phyloP scores from a whole-genome alignment of 1,284 basidiomycete species.

The Coniferiporia sulphurascens region DNA sequence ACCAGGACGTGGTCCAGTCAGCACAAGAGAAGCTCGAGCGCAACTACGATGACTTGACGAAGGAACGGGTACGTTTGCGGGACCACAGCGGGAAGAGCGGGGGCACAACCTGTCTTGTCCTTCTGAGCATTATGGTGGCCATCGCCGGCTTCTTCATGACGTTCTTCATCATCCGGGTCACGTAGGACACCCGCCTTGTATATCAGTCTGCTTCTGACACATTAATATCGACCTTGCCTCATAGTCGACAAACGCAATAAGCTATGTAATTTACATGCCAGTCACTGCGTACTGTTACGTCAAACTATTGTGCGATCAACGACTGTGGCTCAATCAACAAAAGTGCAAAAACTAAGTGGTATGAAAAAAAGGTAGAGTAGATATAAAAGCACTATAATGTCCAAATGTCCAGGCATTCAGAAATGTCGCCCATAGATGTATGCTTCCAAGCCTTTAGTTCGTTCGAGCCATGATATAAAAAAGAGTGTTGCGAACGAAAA shows the following conservation, averaged over 20 bases:
- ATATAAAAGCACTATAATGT: slow-evolving; percentile 6
- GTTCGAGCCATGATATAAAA: background rate
- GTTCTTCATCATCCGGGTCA: slow-evolving; percentile 68
- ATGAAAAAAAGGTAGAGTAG: slow-evolving; percentile 2
- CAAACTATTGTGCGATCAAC: background rate
- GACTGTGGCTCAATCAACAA: background rate
- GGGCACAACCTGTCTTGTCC: slow-evolving; percentile 65
- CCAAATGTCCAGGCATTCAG: background rate
- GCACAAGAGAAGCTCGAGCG: slow-evolving; percentile 63
- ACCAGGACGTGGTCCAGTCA: slow-evolving; percentile 55
- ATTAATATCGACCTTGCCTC: too few species aligned
- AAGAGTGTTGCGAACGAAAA: background rate
- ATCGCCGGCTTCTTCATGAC: slow-evolving; percentile 62
- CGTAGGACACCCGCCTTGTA: slow-evolving; percentile 21
- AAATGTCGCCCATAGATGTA: background rate
- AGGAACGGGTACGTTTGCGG: slow-evolving; percentile 55
- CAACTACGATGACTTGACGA: slow-evolving; percentile 67
- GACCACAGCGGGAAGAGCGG: slow-evolving; percentile 64
- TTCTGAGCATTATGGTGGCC: slow-evolving; percentile 57
- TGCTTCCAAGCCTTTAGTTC: background rate
- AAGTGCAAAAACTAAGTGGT: background rate
- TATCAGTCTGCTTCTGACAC: background rate
- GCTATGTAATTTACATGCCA: slow-evolving; percentile 7
- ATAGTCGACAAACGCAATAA: background rate
- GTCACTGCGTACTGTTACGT: background rate